A percentile compares a stretch with the other conserved stretches of the same genome.
phyloP scores from a whole-genome alignment of 2,329 filamentous ascomycete species.

The Fusarium sp. region DNA sequence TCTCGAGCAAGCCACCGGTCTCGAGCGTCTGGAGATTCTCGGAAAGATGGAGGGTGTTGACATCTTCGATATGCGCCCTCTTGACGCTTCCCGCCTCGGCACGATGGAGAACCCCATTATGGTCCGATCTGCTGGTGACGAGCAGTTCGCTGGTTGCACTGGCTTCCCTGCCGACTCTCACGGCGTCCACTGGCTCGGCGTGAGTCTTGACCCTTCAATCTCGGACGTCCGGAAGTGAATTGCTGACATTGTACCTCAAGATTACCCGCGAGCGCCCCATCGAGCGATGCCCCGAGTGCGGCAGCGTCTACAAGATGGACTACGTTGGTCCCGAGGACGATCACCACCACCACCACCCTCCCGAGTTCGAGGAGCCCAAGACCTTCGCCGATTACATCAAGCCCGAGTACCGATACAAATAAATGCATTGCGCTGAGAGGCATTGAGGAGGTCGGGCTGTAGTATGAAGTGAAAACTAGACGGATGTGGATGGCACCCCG shows the following conservation, averaged over 20 bases:
- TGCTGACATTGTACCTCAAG: constrained; percentile 59
- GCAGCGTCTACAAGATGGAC: constrained; percentile 97
- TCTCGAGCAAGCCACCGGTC: constrained; percentile 94
- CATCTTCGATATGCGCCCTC: constrained; percentile 97
- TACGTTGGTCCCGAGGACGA: constrained; percentile 90
- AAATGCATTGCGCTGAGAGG: constrained; percentile 49
- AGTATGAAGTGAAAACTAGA: constrained; percentile 49
- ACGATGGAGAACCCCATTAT: constrained; percentile 91
- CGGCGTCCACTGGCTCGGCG: constrained; percentile 89
- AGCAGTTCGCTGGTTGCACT: constrained; percentile 98
- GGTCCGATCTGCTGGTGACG: constrained; percentile 92
- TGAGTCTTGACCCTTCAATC: constrained; percentile 63
- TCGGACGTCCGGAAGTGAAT: constrained; percentile 34
- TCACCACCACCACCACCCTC: constrained; percentile 71
- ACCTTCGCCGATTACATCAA: constrained; percentile 96
- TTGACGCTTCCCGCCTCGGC: constrained; percentile 92
- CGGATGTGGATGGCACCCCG: constrained; percentile 39
- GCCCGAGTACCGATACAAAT: constrained; percentile 89
- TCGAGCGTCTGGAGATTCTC: constrained; percentile 98
- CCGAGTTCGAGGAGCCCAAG: constrained; percentile 88
- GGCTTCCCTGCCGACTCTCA: constrained; percentile 94
- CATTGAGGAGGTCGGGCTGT: constrained; percentile 30
- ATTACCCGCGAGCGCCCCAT: constrained; percentile 90
- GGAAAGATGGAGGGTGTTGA: constrained; percentile 99
- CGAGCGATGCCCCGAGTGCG: constrained; percentile 97